phyloP scores from a whole-genome alignment of 345 rosid genomes.

The Adansonia digitata region DNA sequence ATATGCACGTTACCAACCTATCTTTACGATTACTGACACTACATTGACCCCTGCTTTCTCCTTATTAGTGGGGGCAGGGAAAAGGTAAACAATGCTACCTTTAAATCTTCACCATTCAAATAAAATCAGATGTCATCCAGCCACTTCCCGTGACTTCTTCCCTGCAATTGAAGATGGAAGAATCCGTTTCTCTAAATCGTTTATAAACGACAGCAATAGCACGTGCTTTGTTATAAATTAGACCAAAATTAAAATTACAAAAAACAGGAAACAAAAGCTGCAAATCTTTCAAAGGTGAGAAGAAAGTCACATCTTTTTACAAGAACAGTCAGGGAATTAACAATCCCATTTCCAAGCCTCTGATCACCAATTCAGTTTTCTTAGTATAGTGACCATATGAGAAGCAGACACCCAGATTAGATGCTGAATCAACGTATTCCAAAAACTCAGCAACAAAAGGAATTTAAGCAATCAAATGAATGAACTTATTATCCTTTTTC shows the following conservation, averaged over 20 bases:
- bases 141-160: not conserved
- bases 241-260: not conserved
- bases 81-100: not conserved
- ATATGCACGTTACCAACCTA: not conserved
- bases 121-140: no score
- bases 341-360: not conserved
- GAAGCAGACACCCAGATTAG: not conserved
- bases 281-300: not conserved
- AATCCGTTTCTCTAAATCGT: not conserved
- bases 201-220: not conserved
- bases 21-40: not conserved
- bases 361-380: not conserved
- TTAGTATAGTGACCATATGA: no score
- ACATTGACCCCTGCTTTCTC: not conserved
- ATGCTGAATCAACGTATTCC: not conserved
- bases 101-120: not conserved
- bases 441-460: not conserved
- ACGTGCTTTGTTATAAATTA: not conserved
- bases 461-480: not conserved
- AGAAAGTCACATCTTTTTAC: not conserved
- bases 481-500: not conserved
- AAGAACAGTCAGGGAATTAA: not conserved
- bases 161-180: not conserved
- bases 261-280: not conserved
- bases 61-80: not conserved